These are phyloP conservation scores for Jimgerdemannia lactiflua DNA, from an alignment of 192 early-diverging fungal species.

Conservation along the genomic window DNA sequence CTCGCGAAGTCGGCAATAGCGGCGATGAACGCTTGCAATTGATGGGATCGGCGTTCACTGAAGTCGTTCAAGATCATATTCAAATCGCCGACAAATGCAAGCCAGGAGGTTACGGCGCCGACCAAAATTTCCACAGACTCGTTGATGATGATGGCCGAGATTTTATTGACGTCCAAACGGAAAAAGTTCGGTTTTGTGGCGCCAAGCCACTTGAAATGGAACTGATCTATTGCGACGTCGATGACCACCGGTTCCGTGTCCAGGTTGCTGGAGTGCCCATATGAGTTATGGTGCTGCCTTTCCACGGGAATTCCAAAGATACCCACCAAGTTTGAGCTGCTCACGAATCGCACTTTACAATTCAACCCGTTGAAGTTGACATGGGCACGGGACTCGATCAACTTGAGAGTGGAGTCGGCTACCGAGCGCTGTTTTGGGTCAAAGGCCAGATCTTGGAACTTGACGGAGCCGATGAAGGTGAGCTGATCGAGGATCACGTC, in stretches of 20 bases:
- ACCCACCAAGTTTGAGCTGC: conserved; percentile 34
- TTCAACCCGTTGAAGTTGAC: conserved; percentile 51
- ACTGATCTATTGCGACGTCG: conserved; percentile 36
- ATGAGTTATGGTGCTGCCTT: conserved; percentile 40
- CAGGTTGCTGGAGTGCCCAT: conserved; percentile 21
- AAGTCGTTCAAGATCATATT: conserved; percentile 45
- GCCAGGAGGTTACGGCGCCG: conserved; percentile 67
- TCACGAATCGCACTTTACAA: conserved; percentile 55
- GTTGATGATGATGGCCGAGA: conserved; percentile 57
- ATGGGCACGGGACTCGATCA: conserved; percentile 50
- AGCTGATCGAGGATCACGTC: conserved; percentile 58
- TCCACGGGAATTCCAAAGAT: conserved; percentile 58
- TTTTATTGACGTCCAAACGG: conserved; percentile 33
- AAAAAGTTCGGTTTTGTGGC: conserved; percentile 46
- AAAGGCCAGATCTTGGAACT: conserved; percentile 48
- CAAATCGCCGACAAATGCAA: conserved; percentile 57
- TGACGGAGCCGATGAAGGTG: conserved; percentile 44
- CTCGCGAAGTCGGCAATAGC: conserved; percentile 50
- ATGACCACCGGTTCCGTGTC: conserved; percentile 47
- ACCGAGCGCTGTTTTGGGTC: conserved; percentile 41
- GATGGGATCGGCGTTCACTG: conserved; percentile 39
- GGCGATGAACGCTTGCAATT: conserved; percentile 54
- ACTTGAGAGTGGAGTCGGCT: conserved; percentile 39
- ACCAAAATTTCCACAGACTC: conserved; percentile 71
- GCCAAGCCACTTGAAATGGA: conserved; percentile 45